Conservation (phyloP, 2,329 filamentous ascomycete species). For the Calonectria naviculata region DNA sequence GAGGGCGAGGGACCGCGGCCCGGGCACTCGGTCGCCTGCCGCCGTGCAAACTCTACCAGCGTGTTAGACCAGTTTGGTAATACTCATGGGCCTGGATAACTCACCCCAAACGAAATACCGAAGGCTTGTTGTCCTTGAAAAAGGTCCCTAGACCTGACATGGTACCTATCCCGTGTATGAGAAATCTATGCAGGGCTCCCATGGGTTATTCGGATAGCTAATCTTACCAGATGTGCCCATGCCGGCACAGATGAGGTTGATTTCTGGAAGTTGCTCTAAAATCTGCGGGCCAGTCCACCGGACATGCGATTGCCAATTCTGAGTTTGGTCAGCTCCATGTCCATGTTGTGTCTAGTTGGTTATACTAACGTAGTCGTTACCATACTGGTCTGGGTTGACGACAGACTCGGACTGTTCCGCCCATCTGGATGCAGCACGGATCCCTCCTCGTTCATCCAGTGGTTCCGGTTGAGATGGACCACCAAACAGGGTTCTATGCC, state of each 20-base stretch:
- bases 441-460: slow-evolving; percentile 63
- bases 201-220: slow-evolving; percentile 11
- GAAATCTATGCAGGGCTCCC: not conserved
- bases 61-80: not conserved
- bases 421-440: slow-evolving; percentile 57
- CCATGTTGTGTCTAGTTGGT: slow-evolving; percentile 54
- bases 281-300: slow-evolving; percentile 71
- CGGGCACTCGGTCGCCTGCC: slow-evolving; percentile 67
- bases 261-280: slow-evolving; percentile 64
- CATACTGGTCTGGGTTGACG: slow-evolving; percentile 66
- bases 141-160: slow-evolving; percentile 62
- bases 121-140: slow-evolving; percentile 62
- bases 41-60: slow-evolving; percentile 60
- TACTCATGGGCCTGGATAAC: not conserved
- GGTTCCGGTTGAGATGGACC: slow-evolving; percentile 69
- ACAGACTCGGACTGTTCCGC: slow-evolving; percentile 54
- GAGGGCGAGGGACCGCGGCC: slow-evolving; percentile 64
- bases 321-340: slow-evolving; percentile 29
- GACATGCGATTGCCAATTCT: slow-evolving; percentile 66
- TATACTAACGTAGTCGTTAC: not conserved
- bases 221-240: slow-evolving; percentile 66
- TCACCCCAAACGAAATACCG: slow-evolving; percentile 50
- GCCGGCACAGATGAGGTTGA: slow-evolving; percentile 65
- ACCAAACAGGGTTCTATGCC: slow-evolving; percentile 60
- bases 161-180: slow-evolving; percentile 38